Percentiles rank a stretch among this genome's conserved stretches.
These are phyloP conservation scores for Aegilops tauschii DNA, from an alignment of 176 grass and related monocot genomes.

Conservation along the genomic window DNA sequence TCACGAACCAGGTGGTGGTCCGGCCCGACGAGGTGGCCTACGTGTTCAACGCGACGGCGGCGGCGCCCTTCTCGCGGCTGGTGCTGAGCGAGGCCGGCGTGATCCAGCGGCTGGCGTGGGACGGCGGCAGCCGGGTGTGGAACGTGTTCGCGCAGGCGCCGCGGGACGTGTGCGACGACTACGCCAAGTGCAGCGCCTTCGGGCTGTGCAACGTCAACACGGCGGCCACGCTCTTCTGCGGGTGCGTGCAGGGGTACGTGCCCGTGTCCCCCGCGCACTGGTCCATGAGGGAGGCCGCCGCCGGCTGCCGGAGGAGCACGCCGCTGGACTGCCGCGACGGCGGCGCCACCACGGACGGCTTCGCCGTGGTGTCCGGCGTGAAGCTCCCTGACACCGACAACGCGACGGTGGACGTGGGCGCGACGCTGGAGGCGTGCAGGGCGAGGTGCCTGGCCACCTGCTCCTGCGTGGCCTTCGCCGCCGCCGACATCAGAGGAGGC, in stretches of 20 bases:
- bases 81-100: constrained; percentile 37
- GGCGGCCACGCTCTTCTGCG: constrained; percentile 41
- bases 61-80: constrained; percentile 37
- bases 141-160: constrained; percentile 19
- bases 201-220: constrained; percentile 45
- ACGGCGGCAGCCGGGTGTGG: constrained; percentile 20
- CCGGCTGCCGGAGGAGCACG: constrained; percentile 42
- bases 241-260: constrained; percentile 44
- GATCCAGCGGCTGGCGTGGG: constrained; percentile 36
- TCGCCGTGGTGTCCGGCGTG: constrained; percentile 29
- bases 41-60: constrained; percentile 3
- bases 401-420: constrained; percentile 1
- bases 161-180: constrained; percentile 44
- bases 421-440: constrained; percentile 32
- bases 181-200: constrained; percentile 51
- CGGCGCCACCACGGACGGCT: constrained; percentile 31
- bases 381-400: constrained; percentile 61
- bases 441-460: constrained; percentile 50
- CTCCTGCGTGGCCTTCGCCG: constrained; percentile 53
- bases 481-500: constrained; percentile 23
- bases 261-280: constrained; percentile 26
- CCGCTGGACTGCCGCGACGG: constrained; percentile 35
- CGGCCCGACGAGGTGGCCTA: constrained; percentile 36
- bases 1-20: constrained; percentile 19
- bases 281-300: constrained; percentile 38